Evolutionary conservation across 2,329 filamentous ascomycete species (phyloP).

Genomic region (Sclerotiophoma versabilis): DNA sequence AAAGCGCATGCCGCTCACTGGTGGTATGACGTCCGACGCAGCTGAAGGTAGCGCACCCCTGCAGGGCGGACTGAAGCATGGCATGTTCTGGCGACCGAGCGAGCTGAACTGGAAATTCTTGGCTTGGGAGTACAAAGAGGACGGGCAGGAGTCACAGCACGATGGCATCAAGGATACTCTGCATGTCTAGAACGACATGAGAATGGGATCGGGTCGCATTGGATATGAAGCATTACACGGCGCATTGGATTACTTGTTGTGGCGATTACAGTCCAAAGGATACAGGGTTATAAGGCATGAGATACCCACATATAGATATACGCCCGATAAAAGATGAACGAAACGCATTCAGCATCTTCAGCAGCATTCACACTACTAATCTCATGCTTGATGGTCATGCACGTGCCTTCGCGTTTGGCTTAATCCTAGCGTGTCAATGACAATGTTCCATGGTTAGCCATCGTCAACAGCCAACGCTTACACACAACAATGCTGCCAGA

Average conservation of each 20-base stretch:
- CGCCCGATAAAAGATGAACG: not conserved
- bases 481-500: conserved; percentile 47
- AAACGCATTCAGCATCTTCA: not conserved
- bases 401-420: conserved; percentile 33
- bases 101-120: conserved; percentile 88
- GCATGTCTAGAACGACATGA: conserved; percentile 37
- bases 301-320: conserved; percentile 16
- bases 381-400: conserved; percentile 4
- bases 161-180: conserved; percentile 33
- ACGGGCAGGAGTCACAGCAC: conserved; percentile 20
- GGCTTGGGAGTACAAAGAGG: conserved; percentile 73
- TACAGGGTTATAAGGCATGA: conserved; percentile 10
- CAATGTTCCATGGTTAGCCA: conserved; percentile 1
- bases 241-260: conserved; percentile 29
- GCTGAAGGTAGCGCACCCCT: conserved; percentile 19
- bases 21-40: conserved; percentile 79
- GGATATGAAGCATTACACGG: conserved; percentile 34
- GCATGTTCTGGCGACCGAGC: conserved; percentile 69
- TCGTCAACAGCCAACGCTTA: not conserved
- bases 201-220: conserved; percentile 20
- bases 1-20: conserved; percentile 78
- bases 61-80: conserved; percentile 57
- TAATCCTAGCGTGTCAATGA: conserved; percentile 22
- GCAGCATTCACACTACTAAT: not conserved
- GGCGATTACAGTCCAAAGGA: conserved; percentile 6